Evolutionary conservation across 805 yeast genomes (phyloP), one percentile per base, ranked within the genome.

Genomic region (Lachancea meyersii): DNA sequence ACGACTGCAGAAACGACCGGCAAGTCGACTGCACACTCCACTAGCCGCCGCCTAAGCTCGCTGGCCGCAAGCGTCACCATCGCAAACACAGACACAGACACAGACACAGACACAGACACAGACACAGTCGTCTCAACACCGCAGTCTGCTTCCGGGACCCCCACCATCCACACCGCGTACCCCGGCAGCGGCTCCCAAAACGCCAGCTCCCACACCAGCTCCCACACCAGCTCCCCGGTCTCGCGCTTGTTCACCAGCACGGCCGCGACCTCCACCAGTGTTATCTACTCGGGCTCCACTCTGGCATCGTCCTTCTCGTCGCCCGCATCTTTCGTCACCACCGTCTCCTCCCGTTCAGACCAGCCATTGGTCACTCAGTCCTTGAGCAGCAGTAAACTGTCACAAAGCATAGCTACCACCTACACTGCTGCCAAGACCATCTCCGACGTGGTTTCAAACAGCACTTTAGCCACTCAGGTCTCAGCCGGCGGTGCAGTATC

Each of bases 281-380:
- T 43, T 22, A 14, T 53, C 14, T 48, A 46, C 37, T 39, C 50
- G 4, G 36, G 45, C 10, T 38, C 53, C 9, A 18, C 41, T 7
- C 23, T 48, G 17, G 19, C 30, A 7, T 39, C 53, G 8, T 39
- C 48, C 13, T 26, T 14, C n/a, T 35, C 51, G 24, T 26, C 51
- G 4, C 35, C 50, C 5, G 60, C 61, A 16, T 55, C 65, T 5
- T 49, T 58, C 13, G 60, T 59, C 31, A 61, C 69, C 3, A 48
- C 58, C 19, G 50, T 68, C 20, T 45, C 64, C 5, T 49, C 60
- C 20, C 48, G 55, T 13, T 47, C 59, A 19, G 46, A 48, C 5
- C 50, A 60, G 23, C 70, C 70, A 16, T 60, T 64, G 13, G 53
- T 63, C 3, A 64, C 63, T 31, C 50, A 47, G 10, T 31, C 55